Evolutionary conservation across 2,329 filamentous ascomycete species (phyloP).

Genomic region (Aspergillus sp.): DNA sequence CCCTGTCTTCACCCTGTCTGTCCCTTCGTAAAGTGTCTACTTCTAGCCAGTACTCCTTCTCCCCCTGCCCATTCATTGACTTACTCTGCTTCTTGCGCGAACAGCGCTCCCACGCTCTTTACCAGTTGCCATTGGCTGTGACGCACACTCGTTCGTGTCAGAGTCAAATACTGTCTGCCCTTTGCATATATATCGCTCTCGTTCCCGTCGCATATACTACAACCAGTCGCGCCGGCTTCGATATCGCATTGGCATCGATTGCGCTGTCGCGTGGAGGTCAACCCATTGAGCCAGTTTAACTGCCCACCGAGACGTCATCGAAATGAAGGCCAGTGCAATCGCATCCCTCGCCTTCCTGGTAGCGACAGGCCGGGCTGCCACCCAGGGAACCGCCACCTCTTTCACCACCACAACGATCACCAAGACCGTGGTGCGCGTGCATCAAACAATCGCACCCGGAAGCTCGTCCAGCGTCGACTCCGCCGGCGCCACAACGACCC

Average conservation of each 20-base stretch:
- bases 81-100: conserved; percentile 13
- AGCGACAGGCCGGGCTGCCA: conserved; percentile 22
- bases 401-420: conserved; percentile 28
- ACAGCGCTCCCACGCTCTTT: conserved; percentile 20
- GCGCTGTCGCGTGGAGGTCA: too few species aligned
- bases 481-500: conserved; percentile 14
- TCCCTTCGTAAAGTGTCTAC: conserved; percentile 1
- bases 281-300: too few species aligned
- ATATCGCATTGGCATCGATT: conserved; percentile 1
- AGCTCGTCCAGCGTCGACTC: conserved; percentile 9
- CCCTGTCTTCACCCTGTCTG: background rate
- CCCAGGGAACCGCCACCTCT: conserved; percentile 17
- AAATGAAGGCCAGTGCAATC: conserved; percentile 29
- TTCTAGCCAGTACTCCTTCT: conserved; percentile 6
- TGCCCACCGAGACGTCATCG: conserved; percentile 8
- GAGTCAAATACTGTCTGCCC: too few species aligned
- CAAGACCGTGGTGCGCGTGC: conserved; percentile 37
- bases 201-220: too few species aligned
- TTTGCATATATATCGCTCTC: too few species aligned
- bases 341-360: conserved; percentile 27
- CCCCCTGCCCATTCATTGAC: conserved; percentile 10
- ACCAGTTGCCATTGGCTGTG: conserved; percentile 8
- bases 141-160: conserved; percentile 19
- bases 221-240: conserved; percentile 1
- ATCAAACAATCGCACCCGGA: conserved; percentile 27